Conservation (phyloP, 306 rosid genomes). For the Pueraria montana region DNA sequence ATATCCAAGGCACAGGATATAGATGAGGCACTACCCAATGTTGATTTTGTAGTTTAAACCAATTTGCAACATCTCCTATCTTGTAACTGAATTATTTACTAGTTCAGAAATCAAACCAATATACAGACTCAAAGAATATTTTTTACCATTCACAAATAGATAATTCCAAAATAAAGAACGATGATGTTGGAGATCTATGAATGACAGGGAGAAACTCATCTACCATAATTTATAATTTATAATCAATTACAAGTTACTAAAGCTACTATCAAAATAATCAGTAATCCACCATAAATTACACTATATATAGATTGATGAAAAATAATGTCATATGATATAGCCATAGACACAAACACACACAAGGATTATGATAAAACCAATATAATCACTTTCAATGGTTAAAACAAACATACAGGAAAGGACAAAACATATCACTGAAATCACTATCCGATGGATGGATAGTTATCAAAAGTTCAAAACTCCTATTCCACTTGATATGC, state of each 20-base stretch:
- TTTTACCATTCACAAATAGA: constrained; percentile 21
- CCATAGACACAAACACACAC: neutral
- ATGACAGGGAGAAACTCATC: constrained; percentile 25
- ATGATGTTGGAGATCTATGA: neutral
- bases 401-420: constrained; percentile 2
- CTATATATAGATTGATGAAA: neutral
- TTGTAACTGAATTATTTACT: constrained; percentile 28
- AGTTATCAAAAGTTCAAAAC: constrained; percentile 27
- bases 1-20: constrained; percentile 27
- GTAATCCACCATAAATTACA: constrained; percentile 1
- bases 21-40: constrained; percentile 21
- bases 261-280: constrained; percentile 21
- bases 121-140: constrained; percentile 24
- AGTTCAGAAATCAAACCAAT: constrained; percentile 38
- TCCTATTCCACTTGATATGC: neutral
- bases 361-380: constrained; percentile 10
- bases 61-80: constrained; percentile 27
- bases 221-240: neutral
- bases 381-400: constrained; percentile 29
- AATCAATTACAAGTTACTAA: constrained; percentile 26
- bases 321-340: constrained; percentile 11
- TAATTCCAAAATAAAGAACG: constrained; percentile 17
- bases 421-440: constrained; percentile 17
- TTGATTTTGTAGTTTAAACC: constrained; percentile 26
- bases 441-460: constrained; percentile 23